Conservation (phyloP, 2,329 filamentous ascomycete species). For the Aureobasidium sp. region DNA sequence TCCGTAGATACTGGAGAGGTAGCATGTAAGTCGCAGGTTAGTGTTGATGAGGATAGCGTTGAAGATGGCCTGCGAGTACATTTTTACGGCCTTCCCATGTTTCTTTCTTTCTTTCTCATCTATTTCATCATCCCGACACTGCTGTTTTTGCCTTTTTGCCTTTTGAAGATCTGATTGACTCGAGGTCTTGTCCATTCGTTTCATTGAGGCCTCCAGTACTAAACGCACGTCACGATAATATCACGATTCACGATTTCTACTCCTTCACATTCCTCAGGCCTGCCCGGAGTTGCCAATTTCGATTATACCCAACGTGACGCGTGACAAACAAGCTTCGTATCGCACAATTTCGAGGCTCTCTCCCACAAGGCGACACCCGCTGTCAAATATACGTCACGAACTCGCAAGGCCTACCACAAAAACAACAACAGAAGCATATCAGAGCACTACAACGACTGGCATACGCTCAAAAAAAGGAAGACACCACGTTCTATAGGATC, state of each 20-base stretch:
- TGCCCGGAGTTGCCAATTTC: neutral
- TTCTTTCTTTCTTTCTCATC: neutral
- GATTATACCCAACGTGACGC: neutral
- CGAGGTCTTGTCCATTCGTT: neutral
- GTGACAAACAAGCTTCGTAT: neutral
- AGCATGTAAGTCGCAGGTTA: neutral
- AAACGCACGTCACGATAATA: neutral
- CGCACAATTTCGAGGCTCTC: neutral
- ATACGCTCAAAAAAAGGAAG: neutral
- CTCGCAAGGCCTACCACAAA: neutral
- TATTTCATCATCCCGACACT: neutral
- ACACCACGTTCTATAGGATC: neutral
- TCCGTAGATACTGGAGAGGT: neutral
- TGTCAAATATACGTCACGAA: neutral
- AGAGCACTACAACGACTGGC: neutral
- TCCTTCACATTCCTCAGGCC: neutral
- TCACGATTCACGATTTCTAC: neutral
- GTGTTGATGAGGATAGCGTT: neutral
- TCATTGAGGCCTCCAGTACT: neutral
- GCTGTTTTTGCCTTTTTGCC: neutral
- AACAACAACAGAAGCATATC: neutral
- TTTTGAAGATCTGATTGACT: neutral
- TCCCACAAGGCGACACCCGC: neutral
- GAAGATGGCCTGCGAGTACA: neutral
- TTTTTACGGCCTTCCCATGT: neutral